Conservation (phyloP, 441 rosid genomes). For the Macaranga tanarius region DNA sequence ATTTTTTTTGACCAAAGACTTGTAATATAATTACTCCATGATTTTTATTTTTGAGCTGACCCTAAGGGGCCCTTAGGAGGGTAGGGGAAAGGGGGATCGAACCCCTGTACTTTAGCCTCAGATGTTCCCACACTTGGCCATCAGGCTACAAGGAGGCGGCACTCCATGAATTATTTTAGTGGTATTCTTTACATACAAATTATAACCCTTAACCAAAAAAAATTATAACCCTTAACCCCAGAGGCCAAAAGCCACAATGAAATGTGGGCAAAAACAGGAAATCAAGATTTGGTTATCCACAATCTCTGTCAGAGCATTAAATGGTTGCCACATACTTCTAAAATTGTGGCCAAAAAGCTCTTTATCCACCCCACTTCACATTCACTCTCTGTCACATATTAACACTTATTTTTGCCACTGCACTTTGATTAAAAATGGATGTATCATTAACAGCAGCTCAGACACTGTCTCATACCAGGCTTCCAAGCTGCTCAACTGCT, state of each 20-base stretch:
- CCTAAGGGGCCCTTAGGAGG: too few species aligned
- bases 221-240: background rate
- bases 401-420: background rate
- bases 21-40: too few species aligned
- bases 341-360: background rate
- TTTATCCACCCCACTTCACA: constrained; percentile 8
- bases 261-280: background rate
- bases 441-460: constrained; percentile 25
- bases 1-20: too few species aligned
- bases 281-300: constrained; percentile 35
- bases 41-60: too few species aligned
- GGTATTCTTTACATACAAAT: background rate
- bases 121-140: too few species aligned
- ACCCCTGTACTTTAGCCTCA: too few species aligned
- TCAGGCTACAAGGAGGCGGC: too few species aligned
- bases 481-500: constrained; percentile 29
- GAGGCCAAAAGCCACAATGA: too few species aligned
- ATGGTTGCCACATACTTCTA: constrained; percentile 48
- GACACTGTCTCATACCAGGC: constrained; percentile 34
- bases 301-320: constrained; percentile 28
- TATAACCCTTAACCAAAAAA: background rate
- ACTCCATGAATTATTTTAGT: too few species aligned
- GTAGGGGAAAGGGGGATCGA: too few species aligned
- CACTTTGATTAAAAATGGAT: constrained; percentile 33
- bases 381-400: background rate